Percentiles rank a stretch among this genome's conserved stretches.
Conservation (phyloP, 768 basidiomycete species). For the Royoungia palumana region DNA sequence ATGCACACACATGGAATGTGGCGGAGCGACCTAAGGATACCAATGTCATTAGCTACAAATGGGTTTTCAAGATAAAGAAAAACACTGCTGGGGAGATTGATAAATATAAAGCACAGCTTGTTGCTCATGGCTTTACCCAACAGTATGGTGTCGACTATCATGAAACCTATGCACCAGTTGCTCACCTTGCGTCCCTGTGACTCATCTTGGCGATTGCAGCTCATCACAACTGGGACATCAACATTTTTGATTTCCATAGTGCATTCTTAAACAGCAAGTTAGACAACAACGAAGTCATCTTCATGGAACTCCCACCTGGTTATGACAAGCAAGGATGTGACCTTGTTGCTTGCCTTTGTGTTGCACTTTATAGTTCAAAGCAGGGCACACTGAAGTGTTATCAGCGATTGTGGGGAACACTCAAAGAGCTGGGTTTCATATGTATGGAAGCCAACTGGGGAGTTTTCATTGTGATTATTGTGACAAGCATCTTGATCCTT, state of each 20-base stretch:
- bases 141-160: slow-evolving; percentile 37
- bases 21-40: no score
- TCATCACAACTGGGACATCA: no score
- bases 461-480: neutral
- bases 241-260: slow-evolving; percentile 11
- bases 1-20: no score
- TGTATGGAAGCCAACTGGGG: neutral
- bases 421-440: neutral
- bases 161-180: slow-evolving; percentile 36
- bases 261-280: slow-evolving; percentile 10
- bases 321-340: no score
- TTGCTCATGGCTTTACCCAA: slow-evolving; percentile 43
- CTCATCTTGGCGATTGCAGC: no score
- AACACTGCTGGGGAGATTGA: no score
- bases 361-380: slow-evolving; percentile 7
- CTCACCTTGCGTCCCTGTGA: slow-evolving; percentile 21
- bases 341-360: slow-evolving; percentile 8
- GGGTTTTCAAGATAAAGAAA: no score
- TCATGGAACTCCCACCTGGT: no score
- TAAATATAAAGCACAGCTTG: slow-evolving; percentile 44
- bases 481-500: no score
- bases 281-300: neutral
- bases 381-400: slow-evolving; percentile 10
- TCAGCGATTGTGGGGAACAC: no score
- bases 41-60: no score